Percentiles rank a stretch among this genome's conserved stretches.
Evolutionary conservation across 176 grass and related monocot species (phyloP).

Genomic region (Oropetium thomaeum): DNA sequence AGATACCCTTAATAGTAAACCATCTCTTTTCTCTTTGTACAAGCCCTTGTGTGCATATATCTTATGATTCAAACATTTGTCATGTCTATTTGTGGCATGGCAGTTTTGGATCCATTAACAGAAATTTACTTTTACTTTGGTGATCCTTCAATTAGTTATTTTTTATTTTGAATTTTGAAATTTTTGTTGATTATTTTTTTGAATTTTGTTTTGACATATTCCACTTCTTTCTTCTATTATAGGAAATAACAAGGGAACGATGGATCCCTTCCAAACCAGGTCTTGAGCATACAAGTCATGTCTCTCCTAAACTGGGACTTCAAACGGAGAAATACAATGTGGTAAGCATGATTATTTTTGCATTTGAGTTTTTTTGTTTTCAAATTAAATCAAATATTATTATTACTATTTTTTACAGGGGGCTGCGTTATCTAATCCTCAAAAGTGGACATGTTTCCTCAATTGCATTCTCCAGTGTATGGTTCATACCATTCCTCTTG

Average conservation of each 20-base stretch:
- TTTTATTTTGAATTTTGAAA: background rate
- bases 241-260: background rate
- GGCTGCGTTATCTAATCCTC: slow-evolving; percentile 42
- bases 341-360: slow-evolving; percentile 21
- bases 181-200: background rate
- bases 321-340: slow-evolving; percentile 28
- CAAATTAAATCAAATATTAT: background rate
- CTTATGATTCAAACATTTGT: background rate
- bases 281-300: background rate
- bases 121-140: slow-evolving; percentile 7
- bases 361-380: background rate
- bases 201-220: background rate
- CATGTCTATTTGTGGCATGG: background rate
- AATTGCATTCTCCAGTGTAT: slow-evolving; percentile 59
- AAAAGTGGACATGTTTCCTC: slow-evolving; percentile 45
- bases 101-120: background rate
- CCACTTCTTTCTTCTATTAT: slow-evolving; percentile 7
- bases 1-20: background rate
- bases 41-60: background rate
- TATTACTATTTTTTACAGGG: slow-evolving; percentile 28
- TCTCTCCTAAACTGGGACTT: background rate
- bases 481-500: slow-evolving; percentile 55
- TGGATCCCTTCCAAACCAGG: slow-evolving; percentile 3
- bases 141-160: slow-evolving; percentile 1
- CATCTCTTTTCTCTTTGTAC: background rate